Evolutionary conservation across 805 yeast species (phyloP).

Genomic region (Kluyveromyces nonfermentans): DNA sequence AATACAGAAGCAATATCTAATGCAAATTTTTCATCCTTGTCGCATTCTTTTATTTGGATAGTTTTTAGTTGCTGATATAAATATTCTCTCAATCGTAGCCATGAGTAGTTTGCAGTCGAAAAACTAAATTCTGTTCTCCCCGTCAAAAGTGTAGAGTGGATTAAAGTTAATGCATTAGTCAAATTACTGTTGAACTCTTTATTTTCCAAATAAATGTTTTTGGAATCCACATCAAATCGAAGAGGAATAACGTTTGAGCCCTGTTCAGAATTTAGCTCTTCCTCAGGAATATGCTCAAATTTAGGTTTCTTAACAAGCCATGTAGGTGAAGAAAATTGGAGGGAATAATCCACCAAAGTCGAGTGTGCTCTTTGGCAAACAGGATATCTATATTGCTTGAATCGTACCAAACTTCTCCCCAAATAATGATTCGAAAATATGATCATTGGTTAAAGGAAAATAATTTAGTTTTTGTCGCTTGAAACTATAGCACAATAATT

Average conservation of each 20-base stretch:
- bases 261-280: slow-evolving; percentile 4
- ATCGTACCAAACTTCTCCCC: not conserved
- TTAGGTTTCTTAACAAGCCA: slow-evolving; percentile 13
- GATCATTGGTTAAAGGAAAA: not conserved
- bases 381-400: not conserved
- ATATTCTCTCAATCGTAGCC: slow-evolving; percentile 10
- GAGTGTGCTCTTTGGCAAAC: not conserved
- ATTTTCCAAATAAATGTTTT: not conserved
- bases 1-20: slow-evolving; percentile 10
- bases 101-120: slow-evolving; percentile 2
- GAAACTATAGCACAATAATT: too few species aligned
- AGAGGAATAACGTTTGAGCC: not conserved
- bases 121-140: not conserved
- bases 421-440: not conserved
- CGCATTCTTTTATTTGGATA: not conserved
- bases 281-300: slow-evolving; percentile 11
- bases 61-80: slow-evolving; percentile 11
- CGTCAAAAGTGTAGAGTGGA: not conserved
- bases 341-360: not conserved
- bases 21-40: slow-evolving; percentile 2
- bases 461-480: not conserved
- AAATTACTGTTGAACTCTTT: not conserved
- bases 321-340: slow-evolving; percentile 1
- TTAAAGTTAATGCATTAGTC: slow-evolving; percentile 1
- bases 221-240: not conserved